These are phyloP conservation scores for Coniochaeta pulveracea DNA, from an alignment of 2,329 filamentous ascomycete species.

Conservation along the genomic window DNA sequence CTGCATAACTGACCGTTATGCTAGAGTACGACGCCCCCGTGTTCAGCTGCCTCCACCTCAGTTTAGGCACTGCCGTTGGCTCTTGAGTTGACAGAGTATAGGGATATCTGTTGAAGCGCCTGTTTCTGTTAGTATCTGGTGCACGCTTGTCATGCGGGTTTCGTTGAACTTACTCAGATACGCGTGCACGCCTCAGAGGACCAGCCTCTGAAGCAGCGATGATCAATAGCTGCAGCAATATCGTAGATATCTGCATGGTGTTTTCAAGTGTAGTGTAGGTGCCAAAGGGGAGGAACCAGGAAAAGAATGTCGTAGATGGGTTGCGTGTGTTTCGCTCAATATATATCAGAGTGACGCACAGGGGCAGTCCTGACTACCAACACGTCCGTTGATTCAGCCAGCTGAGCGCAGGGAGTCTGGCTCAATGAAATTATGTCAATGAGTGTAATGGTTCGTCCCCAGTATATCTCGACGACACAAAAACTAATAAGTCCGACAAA, in stretches of 20 bases:
- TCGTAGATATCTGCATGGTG: constrained; percentile 9
- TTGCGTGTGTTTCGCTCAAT: background rate
- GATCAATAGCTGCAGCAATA: constrained; percentile 9
- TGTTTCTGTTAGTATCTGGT: background rate
- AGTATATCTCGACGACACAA: too few species aligned
- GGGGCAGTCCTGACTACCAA: background rate
- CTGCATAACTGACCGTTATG: background rate
- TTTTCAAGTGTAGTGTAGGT: constrained; percentile 1
- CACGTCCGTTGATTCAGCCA: too few species aligned
- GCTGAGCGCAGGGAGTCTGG: too few species aligned
- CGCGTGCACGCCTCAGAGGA: constrained; percentile 10
- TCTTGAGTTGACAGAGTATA: background rate
- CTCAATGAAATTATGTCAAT: too few species aligned
- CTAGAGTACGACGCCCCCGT: background rate
- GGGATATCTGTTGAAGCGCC: constrained; percentile 2
- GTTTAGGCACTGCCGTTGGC: background rate
- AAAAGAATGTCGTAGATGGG: background rate
- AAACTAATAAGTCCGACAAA: too few species aligned
- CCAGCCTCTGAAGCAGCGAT: constrained; percentile 14
- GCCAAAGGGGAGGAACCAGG: background rate
- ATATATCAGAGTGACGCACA: background rate
- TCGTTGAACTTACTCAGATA: constrained; percentile 2
- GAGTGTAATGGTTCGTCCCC: too few species aligned
- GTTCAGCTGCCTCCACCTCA: constrained; percentile 1
- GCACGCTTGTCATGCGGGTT: background rate